phyloP scores from a whole-genome alignment of 2,329 filamentous ascomycete genomes.

The Colletotrichum sp. region DNA sequence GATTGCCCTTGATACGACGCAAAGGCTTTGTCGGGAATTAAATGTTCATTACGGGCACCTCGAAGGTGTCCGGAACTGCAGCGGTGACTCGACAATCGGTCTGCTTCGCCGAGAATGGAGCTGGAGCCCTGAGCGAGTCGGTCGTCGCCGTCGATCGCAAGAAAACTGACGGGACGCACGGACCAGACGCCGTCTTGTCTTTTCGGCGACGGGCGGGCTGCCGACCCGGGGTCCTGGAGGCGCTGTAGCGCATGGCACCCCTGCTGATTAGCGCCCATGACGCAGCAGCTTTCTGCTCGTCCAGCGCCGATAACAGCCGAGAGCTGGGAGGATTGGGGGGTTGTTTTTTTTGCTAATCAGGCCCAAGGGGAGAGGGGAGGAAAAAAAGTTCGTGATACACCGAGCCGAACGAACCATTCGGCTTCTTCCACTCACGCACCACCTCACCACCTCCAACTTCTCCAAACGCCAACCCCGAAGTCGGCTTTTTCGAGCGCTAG shows the following conservation, averaged over 20 bases:
- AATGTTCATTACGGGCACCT: slow-evolving; percentile 1
- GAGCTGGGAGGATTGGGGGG: not conserved
- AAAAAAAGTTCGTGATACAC: slow-evolving; percentile 19
- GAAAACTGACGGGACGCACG: slow-evolving; percentile 1
- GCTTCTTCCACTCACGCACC: not conserved
- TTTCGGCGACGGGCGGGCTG: slow-evolving; percentile 3
- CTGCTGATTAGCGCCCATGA: slow-evolving; percentile 1
- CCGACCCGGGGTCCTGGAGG: slow-evolving; percentile 6
- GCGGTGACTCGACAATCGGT: not conserved
- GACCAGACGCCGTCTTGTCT: not conserved
- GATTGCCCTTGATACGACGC: not conserved
- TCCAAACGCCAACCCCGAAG: not conserved
- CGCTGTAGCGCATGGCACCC: slow-evolving; percentile 7
- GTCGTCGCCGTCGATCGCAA: not conserved
- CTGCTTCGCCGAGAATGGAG: not conserved
- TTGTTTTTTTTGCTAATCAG: not conserved
- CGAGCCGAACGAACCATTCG: slow-evolving; percentile 8
- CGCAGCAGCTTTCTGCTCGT: slow-evolving; percentile 1
- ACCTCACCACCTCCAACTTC: not conserved
- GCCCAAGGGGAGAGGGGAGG: not conserved
- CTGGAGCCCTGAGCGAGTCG: not conserved
- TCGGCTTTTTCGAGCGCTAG: slow-evolving; percentile 2
- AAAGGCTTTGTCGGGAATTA: not conserved
- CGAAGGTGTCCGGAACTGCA: not conserved
- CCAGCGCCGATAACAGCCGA: slow-evolving; percentile 1